phyloP scores from a whole-genome alignment of 1,284 basidiomycete species.

The Cryptococcus maquisensis region DNA sequence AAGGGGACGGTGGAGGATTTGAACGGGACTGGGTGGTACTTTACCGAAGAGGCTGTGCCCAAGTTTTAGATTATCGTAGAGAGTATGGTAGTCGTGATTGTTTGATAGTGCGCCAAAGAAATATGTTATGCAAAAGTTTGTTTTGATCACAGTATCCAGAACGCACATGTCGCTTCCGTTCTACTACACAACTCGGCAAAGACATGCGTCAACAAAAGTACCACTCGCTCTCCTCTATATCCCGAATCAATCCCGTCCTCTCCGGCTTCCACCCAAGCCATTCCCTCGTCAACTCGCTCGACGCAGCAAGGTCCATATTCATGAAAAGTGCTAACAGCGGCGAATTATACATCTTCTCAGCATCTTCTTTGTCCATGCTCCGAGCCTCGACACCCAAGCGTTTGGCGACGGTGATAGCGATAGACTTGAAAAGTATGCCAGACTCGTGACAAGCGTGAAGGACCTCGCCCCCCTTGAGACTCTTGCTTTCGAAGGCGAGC shows the following conservation, averaged over 20 bases:
- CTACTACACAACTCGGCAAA: too few species aligned
- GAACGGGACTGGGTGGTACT: slow-evolving; percentile 5
- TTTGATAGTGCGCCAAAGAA: too few species aligned
- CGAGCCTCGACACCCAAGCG: slow-evolving; percentile 13
- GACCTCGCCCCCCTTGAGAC: slow-evolving; percentile 8
- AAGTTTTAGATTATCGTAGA: too few species aligned
- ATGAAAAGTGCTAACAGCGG: slow-evolving; percentile 3
- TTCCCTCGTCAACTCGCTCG: slow-evolving; percentile 2
- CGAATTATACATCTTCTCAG: slow-evolving; percentile 15
- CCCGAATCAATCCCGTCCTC: slow-evolving; percentile 8
- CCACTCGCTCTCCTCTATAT: slow-evolving; percentile 4
- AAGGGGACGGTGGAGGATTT: slow-evolving; percentile 11
- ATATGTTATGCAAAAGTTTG: too few species aligned
- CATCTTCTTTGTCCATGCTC: slow-evolving; percentile 12
- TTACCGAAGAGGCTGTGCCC: not conserved
- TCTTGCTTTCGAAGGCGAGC: slow-evolving; percentile 23
- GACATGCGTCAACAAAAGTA: too few species aligned
- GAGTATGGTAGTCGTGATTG: too few species aligned
- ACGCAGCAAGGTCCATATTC: not conserved
- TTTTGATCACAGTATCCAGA: too few species aligned
- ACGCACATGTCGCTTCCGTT: too few species aligned
- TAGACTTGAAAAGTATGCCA: slow-evolving; percentile 10
- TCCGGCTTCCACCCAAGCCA: slow-evolving; percentile 11
- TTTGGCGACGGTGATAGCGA: slow-evolving; percentile 19
- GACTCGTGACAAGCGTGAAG: slow-evolving; percentile 22